Conservation (phyloP, 441 rosid species). For the Pelargonium cotyledonis region DNA sequence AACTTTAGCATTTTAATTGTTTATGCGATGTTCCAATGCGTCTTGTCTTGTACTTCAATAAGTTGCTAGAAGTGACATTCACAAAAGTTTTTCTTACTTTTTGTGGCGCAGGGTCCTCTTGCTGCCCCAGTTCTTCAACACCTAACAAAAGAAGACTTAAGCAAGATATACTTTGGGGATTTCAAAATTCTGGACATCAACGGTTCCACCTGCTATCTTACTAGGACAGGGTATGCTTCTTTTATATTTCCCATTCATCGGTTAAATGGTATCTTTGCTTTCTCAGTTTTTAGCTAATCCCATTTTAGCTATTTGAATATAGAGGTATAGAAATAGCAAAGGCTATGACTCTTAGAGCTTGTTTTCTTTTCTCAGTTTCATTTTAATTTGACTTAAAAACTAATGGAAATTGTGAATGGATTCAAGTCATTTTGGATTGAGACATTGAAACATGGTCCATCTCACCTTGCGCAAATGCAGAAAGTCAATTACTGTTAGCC, state of each 20-base stretch:
- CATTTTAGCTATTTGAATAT: neutral
- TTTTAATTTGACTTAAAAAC: no score
- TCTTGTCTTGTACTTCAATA: no score
- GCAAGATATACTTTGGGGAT: slow-evolving; percentile 85
- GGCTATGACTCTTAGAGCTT: neutral
- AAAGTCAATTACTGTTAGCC: neutral
- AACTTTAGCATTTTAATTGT: slow-evolving; percentile 6
- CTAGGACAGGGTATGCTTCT: slow-evolving; percentile 74
- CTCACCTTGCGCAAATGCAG: neutral
- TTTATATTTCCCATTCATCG: no score
- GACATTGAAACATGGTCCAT: neutral
- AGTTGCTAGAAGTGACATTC: no score
- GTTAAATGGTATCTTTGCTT: no score
- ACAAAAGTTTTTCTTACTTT: neutral
- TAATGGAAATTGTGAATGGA: neutral
- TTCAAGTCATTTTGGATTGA: neutral
- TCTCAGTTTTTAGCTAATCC: neutral
- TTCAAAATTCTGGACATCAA: slow-evolving; percentile 75
- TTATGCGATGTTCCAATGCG: no score
- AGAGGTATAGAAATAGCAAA: no score
- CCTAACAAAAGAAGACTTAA: slow-evolving; percentile 73
- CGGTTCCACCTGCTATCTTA: slow-evolving; percentile 70
- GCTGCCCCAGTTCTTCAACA: slow-evolving; percentile 84
- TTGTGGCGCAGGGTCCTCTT: slow-evolving; percentile 71
- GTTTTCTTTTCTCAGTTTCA: neutral